Evolutionary conservation across 2,329 filamentous ascomycete genomes (phyloP), one percentile per base, ranked within the genome.

Genomic region (Pseudogymnoascus sp.): DNA sequence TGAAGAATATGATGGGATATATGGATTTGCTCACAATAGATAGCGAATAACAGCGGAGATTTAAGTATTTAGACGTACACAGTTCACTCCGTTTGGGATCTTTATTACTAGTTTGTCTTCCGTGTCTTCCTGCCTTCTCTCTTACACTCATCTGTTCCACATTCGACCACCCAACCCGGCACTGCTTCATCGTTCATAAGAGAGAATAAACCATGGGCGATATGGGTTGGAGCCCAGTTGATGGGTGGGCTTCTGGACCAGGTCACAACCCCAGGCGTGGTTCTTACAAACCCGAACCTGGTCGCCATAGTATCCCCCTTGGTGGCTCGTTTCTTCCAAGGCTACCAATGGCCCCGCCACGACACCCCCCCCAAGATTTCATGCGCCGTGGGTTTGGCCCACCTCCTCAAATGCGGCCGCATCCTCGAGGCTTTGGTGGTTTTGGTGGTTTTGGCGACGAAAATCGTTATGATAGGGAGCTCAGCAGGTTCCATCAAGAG

Each of bases 221-320:
- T 33, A 55, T 55, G 15, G 48, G 48, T 17, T 55, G 48, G 48
- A 55, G 48, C 25, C 48, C 48, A 55, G 29, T 33, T 7, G 48
- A 55, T 55, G 48, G 48, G 48, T 55, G 48, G 48, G 15, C 48
- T 33, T 55, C 48, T 55, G 48, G 48, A 21, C 48, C 48, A 35
- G 48, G 48, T 33, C 13, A 10, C n/a, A 55, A 55, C 9, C 48
- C 48, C 48, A 55, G n/a, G 17, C 48, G 15, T 12, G 48, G n/a
- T 55, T 27, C 8, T 4, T 5, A 55, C 29, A 55, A n/a, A 55
- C 29, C 29, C 10, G 29, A 9, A 15, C 48, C 48, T 55, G 29
- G 29, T 35, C 48, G 4, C 9, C 15, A 33, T 13, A 5, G 5
- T 33, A 29, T 29, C 0, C n/a, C 29, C 10, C 48, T 29, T 21